Evolutionary conservation across 2,329 filamentous ascomycete species (phyloP).

Genomic region (Gaeumannomyces tritici): DNA sequence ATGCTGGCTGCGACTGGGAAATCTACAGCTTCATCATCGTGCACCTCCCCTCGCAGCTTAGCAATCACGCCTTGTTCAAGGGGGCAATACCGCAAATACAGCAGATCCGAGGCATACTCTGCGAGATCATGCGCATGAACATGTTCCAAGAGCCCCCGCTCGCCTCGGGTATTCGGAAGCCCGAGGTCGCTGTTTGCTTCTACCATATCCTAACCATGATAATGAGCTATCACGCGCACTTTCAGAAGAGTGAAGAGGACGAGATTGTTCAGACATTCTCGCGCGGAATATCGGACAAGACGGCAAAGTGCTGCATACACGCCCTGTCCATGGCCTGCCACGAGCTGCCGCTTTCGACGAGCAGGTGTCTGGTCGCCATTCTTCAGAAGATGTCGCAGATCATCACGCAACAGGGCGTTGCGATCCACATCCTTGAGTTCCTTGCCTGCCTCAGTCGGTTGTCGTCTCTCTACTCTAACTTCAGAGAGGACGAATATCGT

Average conservation of each 20-base stretch:
- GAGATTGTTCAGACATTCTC: conserved; percentile 83
- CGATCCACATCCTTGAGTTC: conserved; percentile 93
- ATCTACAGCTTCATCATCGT: conserved; percentile 84
- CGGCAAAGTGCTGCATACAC: conserved; percentile 88
- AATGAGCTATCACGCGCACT: conserved; percentile 80
- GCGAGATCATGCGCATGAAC: conserved; percentile 71
- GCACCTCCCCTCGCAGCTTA: conserved; percentile 77
- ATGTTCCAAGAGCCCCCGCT: conserved; percentile 73
- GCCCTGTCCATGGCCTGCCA: conserved; percentile 91
- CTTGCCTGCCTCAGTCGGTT: conserved; percentile 80
- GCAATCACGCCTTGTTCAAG: conserved; percentile 79
- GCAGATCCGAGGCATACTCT: conserved; percentile 64
- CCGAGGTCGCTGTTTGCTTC: conserved; percentile 80
- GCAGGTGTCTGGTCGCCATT: conserved; percentile 75
- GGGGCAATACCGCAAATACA: conserved; percentile 66
- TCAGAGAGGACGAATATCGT: conserved; percentile 84
- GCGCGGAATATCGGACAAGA: conserved; percentile 77
- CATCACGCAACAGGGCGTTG: conserved; percentile 85
- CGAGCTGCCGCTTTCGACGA: conserved; percentile 79
- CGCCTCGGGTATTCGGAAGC: conserved; percentile 71
- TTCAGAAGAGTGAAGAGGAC: conserved; percentile 77
- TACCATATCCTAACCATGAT: conserved; percentile 82
- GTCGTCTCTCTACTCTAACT: conserved; percentile 76
- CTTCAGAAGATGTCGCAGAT: conserved; percentile 92
- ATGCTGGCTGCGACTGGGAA: conserved; percentile 76